Conservation (phyloP, 2,329 filamentous ascomycete genomes). For the Sphaerulina populicola region DNA sequence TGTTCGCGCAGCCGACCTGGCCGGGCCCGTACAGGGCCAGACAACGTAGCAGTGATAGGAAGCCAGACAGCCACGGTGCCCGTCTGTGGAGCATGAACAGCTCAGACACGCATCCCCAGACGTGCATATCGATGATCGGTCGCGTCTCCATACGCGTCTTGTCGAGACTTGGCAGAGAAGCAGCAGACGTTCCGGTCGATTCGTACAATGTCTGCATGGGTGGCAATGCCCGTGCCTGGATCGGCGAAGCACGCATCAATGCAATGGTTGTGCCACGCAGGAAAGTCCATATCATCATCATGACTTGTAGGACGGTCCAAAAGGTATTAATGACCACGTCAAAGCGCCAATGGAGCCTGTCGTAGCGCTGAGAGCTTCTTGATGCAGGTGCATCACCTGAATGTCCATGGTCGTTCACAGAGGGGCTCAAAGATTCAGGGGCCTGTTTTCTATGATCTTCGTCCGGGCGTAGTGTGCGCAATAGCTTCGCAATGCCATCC, state of each 20-base stretch:
- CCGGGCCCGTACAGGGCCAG: constrained; percentile 65
- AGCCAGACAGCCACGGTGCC: constrained; percentile 84
- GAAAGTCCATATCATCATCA: constrained; percentile 37
- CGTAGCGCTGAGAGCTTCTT: constrained; percentile 1
- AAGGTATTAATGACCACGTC: constrained; percentile 15
- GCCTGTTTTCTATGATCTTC: constrained; percentile 16
- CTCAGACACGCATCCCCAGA: constrained; percentile 66
- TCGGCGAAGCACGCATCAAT: constrained; percentile 58
- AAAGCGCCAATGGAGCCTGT: constrained; percentile 13
- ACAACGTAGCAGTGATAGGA: constrained; percentile 68
- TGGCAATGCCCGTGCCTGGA: constrained; percentile 47
- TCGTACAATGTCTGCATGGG: constrained; percentile 7
- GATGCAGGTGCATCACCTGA: constrained; percentile 35
- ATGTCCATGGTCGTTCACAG: constrained; percentile 46
- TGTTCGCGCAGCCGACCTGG: constrained; percentile 63
- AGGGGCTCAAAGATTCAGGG: constrained; percentile 9
- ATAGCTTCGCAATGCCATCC: constrained; percentile 69
- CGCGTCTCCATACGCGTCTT: constrained; percentile 9
- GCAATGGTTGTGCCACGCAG: constrained; percentile 59
- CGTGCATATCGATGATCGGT: constrained; percentile 66
- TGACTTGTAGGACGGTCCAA: constrained; percentile 16
- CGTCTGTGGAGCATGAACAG: constrained; percentile 65
- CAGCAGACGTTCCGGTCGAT: neutral
- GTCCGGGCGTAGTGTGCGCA: constrained; percentile 36
- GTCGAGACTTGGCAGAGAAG: neutral